These are phyloP conservation scores for Chaetoscypha palmicola DNA, from an alignment of 2,329 filamentous ascomycete species.

Conservation along the genomic window DNA sequence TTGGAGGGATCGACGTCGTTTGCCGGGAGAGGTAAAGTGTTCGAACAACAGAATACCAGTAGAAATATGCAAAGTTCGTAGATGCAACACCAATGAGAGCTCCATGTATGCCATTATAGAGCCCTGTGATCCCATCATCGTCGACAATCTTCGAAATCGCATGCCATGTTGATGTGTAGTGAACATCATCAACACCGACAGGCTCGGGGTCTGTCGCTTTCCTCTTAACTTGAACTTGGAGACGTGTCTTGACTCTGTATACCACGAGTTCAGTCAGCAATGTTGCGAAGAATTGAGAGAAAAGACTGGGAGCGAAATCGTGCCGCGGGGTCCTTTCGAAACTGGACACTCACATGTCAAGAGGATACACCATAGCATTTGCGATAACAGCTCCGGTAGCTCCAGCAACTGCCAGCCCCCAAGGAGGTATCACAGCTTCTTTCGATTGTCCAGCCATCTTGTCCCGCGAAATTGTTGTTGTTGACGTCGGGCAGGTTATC, in stretches of 20 bases:
- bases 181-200: constrained; percentile 46
- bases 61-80: constrained; percentile 99
- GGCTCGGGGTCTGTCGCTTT: constrained; percentile 40
- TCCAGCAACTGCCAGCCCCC: constrained; percentile 88
- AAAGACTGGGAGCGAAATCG: background rate
- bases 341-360: constrained; percentile 91
- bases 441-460: constrained; percentile 30
- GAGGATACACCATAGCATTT: constrained; percentile 90
- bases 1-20: constrained; percentile 56
- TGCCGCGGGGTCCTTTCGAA: no score
- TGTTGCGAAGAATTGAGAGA: background rate
- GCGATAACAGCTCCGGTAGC: constrained; percentile 89
- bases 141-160: constrained; percentile 78
- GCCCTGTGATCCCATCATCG: constrained; percentile 70
- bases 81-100: constrained; percentile 87
- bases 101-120: constrained; percentile 85
- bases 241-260: constrained; percentile 81
- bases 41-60: constrained; percentile 92
- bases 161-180: constrained; percentile 84
- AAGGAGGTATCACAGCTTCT: constrained; percentile 60
- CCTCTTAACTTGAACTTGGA: constrained; percentile 86
- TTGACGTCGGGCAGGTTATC: background rate
- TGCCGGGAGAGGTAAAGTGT: constrained; percentile 63
- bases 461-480: background rate
- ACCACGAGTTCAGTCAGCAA: background rate